Evolutionary conservation across 129 eudicot species (phyloP).

Genomic region (Heracleum sosnowskyi): DNA sequence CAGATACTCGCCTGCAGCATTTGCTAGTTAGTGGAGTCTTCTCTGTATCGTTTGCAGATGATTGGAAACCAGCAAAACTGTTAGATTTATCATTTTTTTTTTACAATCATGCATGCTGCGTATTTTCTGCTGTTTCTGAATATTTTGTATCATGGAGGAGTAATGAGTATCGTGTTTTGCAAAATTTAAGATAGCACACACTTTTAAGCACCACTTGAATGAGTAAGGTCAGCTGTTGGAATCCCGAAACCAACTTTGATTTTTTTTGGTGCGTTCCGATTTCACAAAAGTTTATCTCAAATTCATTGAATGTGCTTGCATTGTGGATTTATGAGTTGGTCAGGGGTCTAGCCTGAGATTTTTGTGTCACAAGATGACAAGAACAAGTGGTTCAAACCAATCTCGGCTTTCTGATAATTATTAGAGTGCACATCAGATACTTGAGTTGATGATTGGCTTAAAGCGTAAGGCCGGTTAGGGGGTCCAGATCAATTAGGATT

Average conservation of each 20-base stretch:
- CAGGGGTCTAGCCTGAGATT: not conserved
- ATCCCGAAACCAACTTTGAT: not conserved
- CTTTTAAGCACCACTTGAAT: too few species aligned
- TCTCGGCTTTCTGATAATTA: not conserved
- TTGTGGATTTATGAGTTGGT: not conserved
- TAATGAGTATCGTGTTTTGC: too few species aligned
- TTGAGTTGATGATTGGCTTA: not conserved
- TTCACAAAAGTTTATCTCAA: not conserved
- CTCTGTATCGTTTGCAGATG: slow-evolving; percentile 2
- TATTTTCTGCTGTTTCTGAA: not conserved
- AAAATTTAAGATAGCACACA: too few species aligned
- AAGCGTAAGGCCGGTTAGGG: not conserved
- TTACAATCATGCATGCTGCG: not conserved
- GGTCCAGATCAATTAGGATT: not conserved
- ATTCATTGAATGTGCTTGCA: not conserved
- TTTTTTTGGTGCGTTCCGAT: not conserved
- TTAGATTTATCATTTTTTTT: too few species aligned
- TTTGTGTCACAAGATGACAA: not conserved
- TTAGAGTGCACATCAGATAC: not conserved
- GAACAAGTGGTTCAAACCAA: not conserved
- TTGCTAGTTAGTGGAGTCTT: not conserved
- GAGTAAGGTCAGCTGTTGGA: not conserved
- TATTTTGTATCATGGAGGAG: not conserved
- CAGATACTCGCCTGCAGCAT: not conserved
- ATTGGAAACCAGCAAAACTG: not conserved